These are phyloP conservation scores for Globisporangium paroecandrum DNA, from an alignment of 352 stramenopile genomes.

Conservation along the genomic window DNA sequence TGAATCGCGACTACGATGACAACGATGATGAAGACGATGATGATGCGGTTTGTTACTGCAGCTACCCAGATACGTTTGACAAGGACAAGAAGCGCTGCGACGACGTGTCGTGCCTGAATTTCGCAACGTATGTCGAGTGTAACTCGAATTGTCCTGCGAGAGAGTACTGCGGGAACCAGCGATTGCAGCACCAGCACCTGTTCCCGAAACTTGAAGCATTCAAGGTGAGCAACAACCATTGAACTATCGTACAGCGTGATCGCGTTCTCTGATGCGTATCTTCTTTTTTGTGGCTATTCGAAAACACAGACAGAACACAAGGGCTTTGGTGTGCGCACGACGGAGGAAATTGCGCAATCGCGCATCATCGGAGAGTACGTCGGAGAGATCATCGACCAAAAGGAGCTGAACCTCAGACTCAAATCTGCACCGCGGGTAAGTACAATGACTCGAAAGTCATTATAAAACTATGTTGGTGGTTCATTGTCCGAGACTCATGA, in stretches of 20 bases:
- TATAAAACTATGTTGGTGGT: background rate
- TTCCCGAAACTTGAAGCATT: slow-evolving; percentile 74
- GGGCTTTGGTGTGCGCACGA: slow-evolving; percentile 79
- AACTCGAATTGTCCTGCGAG: slow-evolving; percentile 41
- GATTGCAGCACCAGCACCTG: slow-evolving; percentile 62
- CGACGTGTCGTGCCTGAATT: slow-evolving; percentile 88
- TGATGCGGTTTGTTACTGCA: slow-evolving; percentile 60
- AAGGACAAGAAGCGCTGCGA: slow-evolving; percentile 51
- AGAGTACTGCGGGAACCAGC: slow-evolving; percentile 63
- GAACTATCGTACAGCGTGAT: background rate
- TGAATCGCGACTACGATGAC: slow-evolving; percentile 25
- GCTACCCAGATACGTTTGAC: slow-evolving; percentile 41
- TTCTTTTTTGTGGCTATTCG: background rate
- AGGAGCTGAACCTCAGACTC: slow-evolving; percentile 62
- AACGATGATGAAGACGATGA: slow-evolving; percentile 46
- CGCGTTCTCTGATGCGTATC: background rate
- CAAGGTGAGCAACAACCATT: slow-evolving; percentile 25
- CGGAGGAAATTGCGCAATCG: slow-evolving; percentile 51
- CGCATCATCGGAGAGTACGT: slow-evolving; percentile 89
- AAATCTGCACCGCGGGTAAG: slow-evolving; percentile 50
- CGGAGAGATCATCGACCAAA: slow-evolving; percentile 90
- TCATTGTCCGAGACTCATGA: background rate
- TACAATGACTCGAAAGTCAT: background rate
- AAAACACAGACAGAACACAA: slow-evolving; percentile 63
- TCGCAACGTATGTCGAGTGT: slow-evolving; percentile 85